Percentiles rank a stretch among this genome's conserved stretches.
phyloP scores from a whole-genome alignment of 2,329 filamentous ascomycete species.

The Periconia macrospinosa region DNA sequence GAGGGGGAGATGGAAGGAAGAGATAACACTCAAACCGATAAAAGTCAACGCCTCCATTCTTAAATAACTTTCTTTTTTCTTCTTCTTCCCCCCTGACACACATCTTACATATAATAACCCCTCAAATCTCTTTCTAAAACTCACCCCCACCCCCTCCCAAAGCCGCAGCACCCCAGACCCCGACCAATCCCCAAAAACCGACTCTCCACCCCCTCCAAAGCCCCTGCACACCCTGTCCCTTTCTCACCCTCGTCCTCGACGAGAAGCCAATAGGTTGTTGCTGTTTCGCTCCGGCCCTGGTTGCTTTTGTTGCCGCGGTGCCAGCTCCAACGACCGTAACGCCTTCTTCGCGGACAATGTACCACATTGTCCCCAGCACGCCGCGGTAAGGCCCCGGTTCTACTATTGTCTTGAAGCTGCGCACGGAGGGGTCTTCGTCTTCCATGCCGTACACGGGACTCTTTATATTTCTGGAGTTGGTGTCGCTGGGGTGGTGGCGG shows the following conservation, averaged over 20 bases:
- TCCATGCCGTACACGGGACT: slow-evolving; percentile 17
- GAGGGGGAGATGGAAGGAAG: no score
- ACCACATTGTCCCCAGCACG: slow-evolving; percentile 89
- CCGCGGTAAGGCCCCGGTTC: slow-evolving; percentile 79
- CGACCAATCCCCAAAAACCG: slow-evolving; percentile 75
- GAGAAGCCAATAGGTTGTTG: slow-evolving; percentile 31
- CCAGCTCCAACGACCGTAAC: slow-evolving; percentile 40
- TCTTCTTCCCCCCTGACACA: background rate
- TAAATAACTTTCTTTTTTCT: background rate
- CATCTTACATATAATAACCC: no score
- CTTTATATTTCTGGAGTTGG: background rate
- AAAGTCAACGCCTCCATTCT: background rate
- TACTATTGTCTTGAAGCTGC: slow-evolving; percentile 70
- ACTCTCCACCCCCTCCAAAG: slow-evolving; percentile 77
- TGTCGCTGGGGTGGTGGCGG: slow-evolving; percentile 17
- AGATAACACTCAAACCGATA: background rate
- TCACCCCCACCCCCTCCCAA: slow-evolving; percentile 48
- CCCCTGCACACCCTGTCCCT: slow-evolving; percentile 69
- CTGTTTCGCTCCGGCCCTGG: slow-evolving; percentile 8
- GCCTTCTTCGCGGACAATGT: slow-evolving; percentile 83
- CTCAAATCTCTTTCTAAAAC: slow-evolving; percentile 31
- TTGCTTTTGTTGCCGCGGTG: slow-evolving; percentile 13
- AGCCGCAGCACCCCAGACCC: slow-evolving; percentile 71
- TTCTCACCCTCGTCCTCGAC: slow-evolving; percentile 48
- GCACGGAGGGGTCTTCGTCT: slow-evolving; percentile 27